Conservation (phyloP, 768 basidiomycete genomes). For the Podaxis sp. region DNA sequence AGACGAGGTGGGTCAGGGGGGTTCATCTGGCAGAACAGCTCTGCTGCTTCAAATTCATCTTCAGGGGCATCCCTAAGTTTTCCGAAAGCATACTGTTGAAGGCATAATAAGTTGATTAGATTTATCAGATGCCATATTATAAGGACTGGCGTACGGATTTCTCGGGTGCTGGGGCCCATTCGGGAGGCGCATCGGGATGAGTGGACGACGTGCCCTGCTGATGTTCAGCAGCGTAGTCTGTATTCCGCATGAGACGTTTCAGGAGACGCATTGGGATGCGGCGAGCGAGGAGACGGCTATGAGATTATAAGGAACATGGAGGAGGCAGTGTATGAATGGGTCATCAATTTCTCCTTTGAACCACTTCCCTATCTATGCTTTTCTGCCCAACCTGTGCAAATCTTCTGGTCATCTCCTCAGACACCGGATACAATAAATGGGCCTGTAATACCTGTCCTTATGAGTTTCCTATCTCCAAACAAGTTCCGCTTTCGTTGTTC, state of each 20-base stretch:
- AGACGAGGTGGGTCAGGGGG: slow-evolving; percentile 43
- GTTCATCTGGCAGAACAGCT: slow-evolving; percentile 46
- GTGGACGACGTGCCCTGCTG: neutral
- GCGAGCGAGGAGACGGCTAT: neutral
- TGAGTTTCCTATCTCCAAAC: slow-evolving; percentile 89
- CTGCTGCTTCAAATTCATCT: slow-evolving; percentile 52
- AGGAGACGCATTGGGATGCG: slow-evolving; percentile 15
- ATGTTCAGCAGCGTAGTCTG: neutral
- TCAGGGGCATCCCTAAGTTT: slow-evolving; percentile 55
- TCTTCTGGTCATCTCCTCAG: slow-evolving; percentile 73
- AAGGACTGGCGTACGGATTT: slow-evolving; percentile 30
- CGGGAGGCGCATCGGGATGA: slow-evolving; percentile 37
- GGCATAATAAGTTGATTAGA: neutral
- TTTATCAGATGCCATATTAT: neutral
- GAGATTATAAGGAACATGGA: slow-evolving; percentile 1
- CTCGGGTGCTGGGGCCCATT: slow-evolving; percentile 64
- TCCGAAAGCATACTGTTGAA: slow-evolving; percentile 43
- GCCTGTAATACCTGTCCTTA: slow-evolving; percentile 93
- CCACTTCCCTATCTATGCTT: slow-evolving; percentile 52
- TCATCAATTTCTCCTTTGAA: neutral
- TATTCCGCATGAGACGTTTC: slow-evolving; percentile 8
- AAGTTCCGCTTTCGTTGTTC: slow-evolving; percentile 41
- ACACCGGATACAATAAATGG: slow-evolving; percentile 88
- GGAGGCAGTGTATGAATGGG: slow-evolving; percentile 9
- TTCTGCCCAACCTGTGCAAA: slow-evolving; percentile 97